These are phyloP conservation scores for Salvia hispanica DNA, from an alignment of 257 asterid genomes.

Conservation along the genomic window DNA sequence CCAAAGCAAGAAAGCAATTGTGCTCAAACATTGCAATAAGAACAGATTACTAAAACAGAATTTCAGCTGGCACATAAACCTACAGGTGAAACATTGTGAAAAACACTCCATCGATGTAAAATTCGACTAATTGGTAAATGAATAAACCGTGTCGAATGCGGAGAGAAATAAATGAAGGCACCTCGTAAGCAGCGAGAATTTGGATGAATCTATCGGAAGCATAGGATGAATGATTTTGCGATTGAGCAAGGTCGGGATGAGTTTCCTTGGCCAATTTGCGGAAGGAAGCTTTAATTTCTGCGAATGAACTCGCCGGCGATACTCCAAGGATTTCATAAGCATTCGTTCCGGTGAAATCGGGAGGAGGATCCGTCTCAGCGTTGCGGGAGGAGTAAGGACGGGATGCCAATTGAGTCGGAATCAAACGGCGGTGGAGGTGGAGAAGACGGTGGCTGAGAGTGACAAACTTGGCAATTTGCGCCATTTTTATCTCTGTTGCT, in stretches of 20 bases:
- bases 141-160: background rate
- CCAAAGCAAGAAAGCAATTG: background rate
- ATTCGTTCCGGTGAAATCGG: slow-evolving; percentile 62
- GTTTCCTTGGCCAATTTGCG: slow-evolving; percentile 88
- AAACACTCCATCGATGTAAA: background rate
- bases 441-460: slow-evolving; percentile 36
- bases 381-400: slow-evolving; percentile 33
- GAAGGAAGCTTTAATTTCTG: slow-evolving; percentile 76
- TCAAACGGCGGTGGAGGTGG: slow-evolving; percentile 33
- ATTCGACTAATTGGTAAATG: background rate
- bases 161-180: slow-evolving; percentile 24
- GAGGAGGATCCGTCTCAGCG: slow-evolving; percentile 53
- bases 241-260: slow-evolving; percentile 75
- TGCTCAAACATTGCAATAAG: background rate
- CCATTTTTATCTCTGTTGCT: slow-evolving; percentile 37
- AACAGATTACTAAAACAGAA: background rate
- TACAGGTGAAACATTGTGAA: background rate
- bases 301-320: slow-evolving; percentile 63
- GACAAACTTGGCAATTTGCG: slow-evolving; percentile 36
- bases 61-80: slow-evolving; percentile 15
- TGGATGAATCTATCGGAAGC: slow-evolving; percentile 63
- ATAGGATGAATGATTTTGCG: slow-evolving; percentile 40
- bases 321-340: slow-evolving; percentile 84
- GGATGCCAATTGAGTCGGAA: slow-evolving; percentile 26
- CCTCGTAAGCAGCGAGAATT: slow-evolving; percentile 96